phyloP scores from a whole-genome alignment of 345 rosid genomes.

The Acer yangbiense region DNA sequence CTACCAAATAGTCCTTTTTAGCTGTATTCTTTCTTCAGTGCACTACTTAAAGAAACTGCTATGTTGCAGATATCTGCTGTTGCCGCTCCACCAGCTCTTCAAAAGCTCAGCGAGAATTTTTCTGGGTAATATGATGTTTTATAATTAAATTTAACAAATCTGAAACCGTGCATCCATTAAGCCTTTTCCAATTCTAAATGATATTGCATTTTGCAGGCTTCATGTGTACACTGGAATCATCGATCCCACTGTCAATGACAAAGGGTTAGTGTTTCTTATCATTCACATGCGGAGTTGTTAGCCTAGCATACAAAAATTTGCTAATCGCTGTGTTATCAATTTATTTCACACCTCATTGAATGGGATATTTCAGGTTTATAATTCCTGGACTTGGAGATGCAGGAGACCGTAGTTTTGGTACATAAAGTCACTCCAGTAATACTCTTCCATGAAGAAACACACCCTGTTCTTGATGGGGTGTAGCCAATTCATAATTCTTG shows the following conservation, averaged over 20 bases:
- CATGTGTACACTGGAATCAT: constrained; percentile 92
- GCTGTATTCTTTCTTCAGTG: not conserved
- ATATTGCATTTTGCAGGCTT: constrained; percentile 54
- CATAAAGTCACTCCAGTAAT: constrained; percentile 26
- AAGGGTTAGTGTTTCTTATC: constrained; percentile 55
- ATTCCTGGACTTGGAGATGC: constrained; percentile 99
- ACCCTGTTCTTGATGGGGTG: not conserved
- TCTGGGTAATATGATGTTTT: constrained; percentile 63
- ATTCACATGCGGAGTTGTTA: not conserved
- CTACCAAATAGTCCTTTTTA: not conserved
- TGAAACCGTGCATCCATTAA: not conserved
- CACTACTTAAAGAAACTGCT: constrained; percentile 13
- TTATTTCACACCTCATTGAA: not conserved
- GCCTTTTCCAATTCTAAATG: not conserved
- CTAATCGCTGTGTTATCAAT: not conserved
- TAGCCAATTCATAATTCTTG: not conserved
- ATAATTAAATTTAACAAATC: not conserved
- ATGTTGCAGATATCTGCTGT: constrained; percentile 79
- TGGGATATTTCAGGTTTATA: constrained; percentile 54
- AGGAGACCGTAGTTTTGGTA: constrained; percentile 93
- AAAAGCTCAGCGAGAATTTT: constrained; percentile 89
- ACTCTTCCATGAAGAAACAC: not conserved
- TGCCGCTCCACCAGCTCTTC: constrained; percentile 93
- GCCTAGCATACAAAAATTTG: not conserved
- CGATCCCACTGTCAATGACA: constrained; percentile 78